These are phyloP conservation scores for Aspergillus brasiliensis DNA, from an alignment of 2,329 filamentous ascomycete genomes.

Conservation along the genomic window DNA sequence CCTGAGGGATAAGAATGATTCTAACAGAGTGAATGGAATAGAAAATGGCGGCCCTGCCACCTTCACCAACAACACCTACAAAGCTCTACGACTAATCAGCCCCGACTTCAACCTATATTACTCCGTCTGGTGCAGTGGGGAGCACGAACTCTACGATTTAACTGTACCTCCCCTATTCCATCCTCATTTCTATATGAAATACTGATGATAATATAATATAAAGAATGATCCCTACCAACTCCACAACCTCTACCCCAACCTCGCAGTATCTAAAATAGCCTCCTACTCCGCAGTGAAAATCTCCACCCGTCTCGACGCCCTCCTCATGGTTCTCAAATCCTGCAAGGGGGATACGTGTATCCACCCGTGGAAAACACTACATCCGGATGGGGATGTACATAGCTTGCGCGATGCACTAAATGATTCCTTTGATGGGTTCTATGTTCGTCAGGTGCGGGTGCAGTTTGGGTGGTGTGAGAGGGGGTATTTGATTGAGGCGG, in stretches of 20 bases:
- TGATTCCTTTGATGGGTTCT: conserved; percentile 3
- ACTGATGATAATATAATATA: not conserved
- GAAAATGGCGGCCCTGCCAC: not conserved
- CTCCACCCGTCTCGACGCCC: conserved; percentile 34
- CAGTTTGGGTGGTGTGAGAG: not conserved
- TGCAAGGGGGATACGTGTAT: conserved; percentile 38
- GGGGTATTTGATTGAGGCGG: not conserved
- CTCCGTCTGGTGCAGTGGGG: conserved; percentile 68
- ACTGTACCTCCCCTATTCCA: conserved; percentile 42
- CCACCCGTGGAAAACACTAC: conserved; percentile 38
- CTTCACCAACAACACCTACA: conserved; percentile 59
- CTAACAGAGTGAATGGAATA: not conserved
- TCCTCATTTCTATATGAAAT: not conserved
- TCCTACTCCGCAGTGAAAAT: conserved; percentile 15
- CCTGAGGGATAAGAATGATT: not conserved
- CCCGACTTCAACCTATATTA: conserved; percentile 64
- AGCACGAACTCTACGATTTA: conserved; percentile 67
- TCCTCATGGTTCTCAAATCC: conserved; percentile 43
- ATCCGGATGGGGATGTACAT: conserved; percentile 22
- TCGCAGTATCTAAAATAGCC: not conserved
- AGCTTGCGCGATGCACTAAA: conserved; percentile 6
- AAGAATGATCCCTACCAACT: conserved; percentile 12
- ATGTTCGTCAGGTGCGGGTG: not conserved
- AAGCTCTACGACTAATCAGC: conserved; percentile 58
- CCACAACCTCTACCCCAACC: not conserved